These are phyloP conservation scores for Calcarisporium arbuscula DNA, from an alignment of 2,329 filamentous ascomycete genomes.

Conservation along the genomic window DNA sequence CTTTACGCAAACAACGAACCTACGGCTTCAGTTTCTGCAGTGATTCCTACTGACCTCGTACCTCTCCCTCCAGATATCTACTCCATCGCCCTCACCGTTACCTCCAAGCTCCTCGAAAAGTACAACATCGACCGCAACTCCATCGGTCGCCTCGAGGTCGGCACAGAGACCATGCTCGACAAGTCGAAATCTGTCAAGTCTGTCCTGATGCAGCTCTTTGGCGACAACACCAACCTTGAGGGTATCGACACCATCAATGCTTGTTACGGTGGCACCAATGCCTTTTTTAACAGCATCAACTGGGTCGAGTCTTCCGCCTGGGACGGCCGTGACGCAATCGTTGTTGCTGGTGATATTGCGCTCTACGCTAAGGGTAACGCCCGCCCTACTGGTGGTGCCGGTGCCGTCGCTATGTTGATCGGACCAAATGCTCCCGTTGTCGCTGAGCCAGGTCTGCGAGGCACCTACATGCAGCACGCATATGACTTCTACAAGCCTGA, in stretches of 20 bases:
- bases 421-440: slow-evolving; percentile 73
- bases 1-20: not conserved
- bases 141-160: slow-evolving; percentile 76
- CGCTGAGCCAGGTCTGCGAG: slow-evolving; percentile 71
- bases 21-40: not conserved
- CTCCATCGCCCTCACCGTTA: slow-evolving; percentile 73
- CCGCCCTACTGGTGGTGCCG: slow-evolving; percentile 74
- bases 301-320: slow-evolving; percentile 83
- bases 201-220: slow-evolving; percentile 80
- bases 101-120: slow-evolving; percentile 72
- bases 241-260: slow-evolving; percentile 79
- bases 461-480: slow-evolving; percentile 74
- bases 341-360: slow-evolving; percentile 76
- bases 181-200: slow-evolving; percentile 91
- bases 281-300: slow-evolving; percentile 76
- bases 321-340: slow-evolving; percentile 77
- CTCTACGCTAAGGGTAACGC: slow-evolving; percentile 80
- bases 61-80: slow-evolving; percentile 62
- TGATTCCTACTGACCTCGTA: not conserved
- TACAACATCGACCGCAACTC: slow-evolving; percentile 75
- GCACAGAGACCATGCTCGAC: slow-evolving; percentile 79
- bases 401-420: slow-evolving; percentile 71
- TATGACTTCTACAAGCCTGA: slow-evolving; percentile 93
- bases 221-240: slow-evolving; percentile 78
- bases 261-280: slow-evolving; percentile 82